Evolutionary conservation across 257 asterid species (phyloP).

Genomic region (Solanum paucissectum): DNA sequence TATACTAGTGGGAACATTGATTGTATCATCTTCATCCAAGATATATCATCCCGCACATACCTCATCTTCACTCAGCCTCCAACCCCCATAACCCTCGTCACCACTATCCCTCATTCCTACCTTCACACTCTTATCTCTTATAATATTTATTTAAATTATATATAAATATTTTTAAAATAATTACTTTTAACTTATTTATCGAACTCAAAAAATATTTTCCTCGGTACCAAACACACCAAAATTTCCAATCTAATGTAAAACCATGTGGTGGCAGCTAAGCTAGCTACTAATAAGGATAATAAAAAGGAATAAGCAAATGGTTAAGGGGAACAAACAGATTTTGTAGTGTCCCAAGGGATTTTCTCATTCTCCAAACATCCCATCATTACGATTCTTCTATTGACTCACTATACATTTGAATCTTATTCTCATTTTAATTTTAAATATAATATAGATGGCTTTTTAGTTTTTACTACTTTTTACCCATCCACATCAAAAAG

Average conservation of each 20-base stretch:
- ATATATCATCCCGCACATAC: background rate
- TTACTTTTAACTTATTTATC: too few species aligned
- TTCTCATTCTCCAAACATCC: slow-evolving; percentile 31
- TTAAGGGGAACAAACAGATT: slow-evolving; percentile 33
- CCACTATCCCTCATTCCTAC: background rate
- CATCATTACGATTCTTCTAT: slow-evolving; percentile 26
- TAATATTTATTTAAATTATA: too few species aligned
- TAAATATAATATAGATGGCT: background rate
- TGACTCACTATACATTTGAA: background rate
- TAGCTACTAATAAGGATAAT: slow-evolving; percentile 7
- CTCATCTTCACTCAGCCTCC: background rate
- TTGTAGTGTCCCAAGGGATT: slow-evolving; percentile 65
- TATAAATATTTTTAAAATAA: too few species aligned
- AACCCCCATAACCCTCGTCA: background rate
- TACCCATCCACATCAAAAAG: background rate
- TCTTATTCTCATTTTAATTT: background rate
- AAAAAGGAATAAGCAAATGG: background rate
- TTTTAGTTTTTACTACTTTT: background rate
- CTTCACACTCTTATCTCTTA: too few species aligned
- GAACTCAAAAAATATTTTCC: too few species aligned
- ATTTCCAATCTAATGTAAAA: background rate
- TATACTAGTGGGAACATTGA: too few species aligned
- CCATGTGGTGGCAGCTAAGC: slow-evolving; percentile 58
- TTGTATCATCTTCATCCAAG: too few species aligned
- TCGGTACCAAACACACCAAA: background rate